phyloP scores from a whole-genome alignment of 305 asterid species.

The Ajuga reptans region DNA sequence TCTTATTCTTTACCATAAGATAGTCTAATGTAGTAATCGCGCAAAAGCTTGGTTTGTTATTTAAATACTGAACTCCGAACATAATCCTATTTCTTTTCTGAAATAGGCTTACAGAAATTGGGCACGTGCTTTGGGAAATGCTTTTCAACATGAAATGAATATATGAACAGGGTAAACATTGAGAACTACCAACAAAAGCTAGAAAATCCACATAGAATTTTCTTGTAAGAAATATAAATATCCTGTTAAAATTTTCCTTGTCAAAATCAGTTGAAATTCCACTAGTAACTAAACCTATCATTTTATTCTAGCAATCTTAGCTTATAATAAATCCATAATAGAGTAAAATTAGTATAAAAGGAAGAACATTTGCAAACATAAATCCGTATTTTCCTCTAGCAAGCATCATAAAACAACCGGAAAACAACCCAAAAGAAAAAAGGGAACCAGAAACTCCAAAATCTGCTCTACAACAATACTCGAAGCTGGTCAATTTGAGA shows the following conservation, averaged over 20 bases:
- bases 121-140: neutral
- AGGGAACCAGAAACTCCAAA: neutral
- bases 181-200: neutral
- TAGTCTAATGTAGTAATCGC: neutral
- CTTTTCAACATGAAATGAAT: constrained; percentile 8
- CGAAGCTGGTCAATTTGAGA: neutral
- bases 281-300: neutral
- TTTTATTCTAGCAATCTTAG: neutral
- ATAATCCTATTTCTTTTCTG: neutral
- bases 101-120: neutral
- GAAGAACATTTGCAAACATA: neutral
- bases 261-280: neutral
- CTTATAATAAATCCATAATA: neutral
- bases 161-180: neutral
- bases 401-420: constrained; percentile 12
- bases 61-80: neutral
- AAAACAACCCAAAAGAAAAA: neutral
- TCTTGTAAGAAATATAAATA: neutral
- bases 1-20: neutral
- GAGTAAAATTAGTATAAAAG: neutral
- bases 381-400: neutral
- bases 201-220: neutral
- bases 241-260: neutral
- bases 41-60: constrained; percentile 9
- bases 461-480: neutral